Base-by-base conservation (phyloP, 495 filamentous ascomycete genomes). In the Aspergillus biplanus region DNA sequence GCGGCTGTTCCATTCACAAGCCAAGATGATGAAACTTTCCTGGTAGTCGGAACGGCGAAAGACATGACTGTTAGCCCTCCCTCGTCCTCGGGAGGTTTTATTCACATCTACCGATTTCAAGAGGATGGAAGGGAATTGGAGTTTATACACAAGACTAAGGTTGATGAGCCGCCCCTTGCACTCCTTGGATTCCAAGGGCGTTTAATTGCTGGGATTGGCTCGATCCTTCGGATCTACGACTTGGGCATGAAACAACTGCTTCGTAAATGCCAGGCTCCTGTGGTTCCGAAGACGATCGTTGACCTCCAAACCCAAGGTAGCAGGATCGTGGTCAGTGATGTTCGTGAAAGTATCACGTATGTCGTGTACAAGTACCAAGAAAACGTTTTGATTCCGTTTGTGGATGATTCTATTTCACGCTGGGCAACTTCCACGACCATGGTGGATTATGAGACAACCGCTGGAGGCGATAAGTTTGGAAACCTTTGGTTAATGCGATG, bases 361-460 rank as follows among this genome's bases (percentile, higher is more conserved):
- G 90, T 93, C 32, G 93, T 97, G 33, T 98, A 96, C 78, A 98
- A 99, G 72, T 90, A 89, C 47, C 87, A 92, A 66, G 90, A 92
- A 67, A 97, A 98, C 73, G 86, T 88, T 37, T 80, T 98, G 42
- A 94, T 99, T 63, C 90, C 93, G 0, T 99, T 98, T 63, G 90
- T 83, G 15, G 95, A 98, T 69, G 96, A 99, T 72, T 87, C 87
- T 15, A 80, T 97, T 59, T 81, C 93, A 39, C 87, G 96, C 27
- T 97, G 91, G 90, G 96, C 92, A 0, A 93, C 91, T 1, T 87
- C 88, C 52, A 90, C 88, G 1, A 83, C 91, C 6, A 97, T 98
- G 94, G 88, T 97, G 1, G 96, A 99, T 72, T 99, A 99, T 76
- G 95, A 98, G 72, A 97, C 94, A 1, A 87, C 90, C 16, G 95